phyloP scores from a whole-genome alignment of 768 basidiomycete species.

The Hypsizygus marmoreus region DNA sequence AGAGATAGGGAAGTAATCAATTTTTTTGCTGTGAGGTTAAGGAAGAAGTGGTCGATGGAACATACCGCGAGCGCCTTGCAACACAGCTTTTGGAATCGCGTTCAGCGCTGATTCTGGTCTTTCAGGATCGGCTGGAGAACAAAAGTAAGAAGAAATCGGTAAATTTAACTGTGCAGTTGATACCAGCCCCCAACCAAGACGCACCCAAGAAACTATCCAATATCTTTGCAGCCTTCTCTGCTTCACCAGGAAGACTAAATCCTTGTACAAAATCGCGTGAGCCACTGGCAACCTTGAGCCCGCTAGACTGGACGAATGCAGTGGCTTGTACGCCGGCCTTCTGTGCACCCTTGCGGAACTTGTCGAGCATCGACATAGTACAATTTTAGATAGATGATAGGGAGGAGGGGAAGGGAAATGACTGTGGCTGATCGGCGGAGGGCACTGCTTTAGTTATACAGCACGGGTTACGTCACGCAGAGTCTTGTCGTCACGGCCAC shows the following conservation, averaged over 20 bases:
- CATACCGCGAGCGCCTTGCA: conserved; percentile 85
- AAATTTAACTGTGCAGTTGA: too few species aligned
- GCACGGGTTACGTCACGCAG: too few species aligned
- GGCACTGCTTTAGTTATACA: too few species aligned
- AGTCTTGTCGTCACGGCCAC: too few species aligned
- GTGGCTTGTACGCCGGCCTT: conserved; percentile 83
- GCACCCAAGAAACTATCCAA: conserved; percentile 87
- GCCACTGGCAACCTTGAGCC: conserved; percentile 69
- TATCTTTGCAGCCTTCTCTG: conserved; percentile 92
- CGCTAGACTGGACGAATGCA: conserved; percentile 68
- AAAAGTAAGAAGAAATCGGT: conserved; percentile 12
- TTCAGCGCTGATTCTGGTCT: conserved; percentile 91
- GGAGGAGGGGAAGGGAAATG: not conserved
- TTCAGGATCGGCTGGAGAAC: conserved; percentile 73
- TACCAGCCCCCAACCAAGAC: too few species aligned
- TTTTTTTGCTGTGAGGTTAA: too few species aligned
- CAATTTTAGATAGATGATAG: not conserved
- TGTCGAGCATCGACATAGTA: conserved; percentile 64
- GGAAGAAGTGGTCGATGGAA: too few species aligned
- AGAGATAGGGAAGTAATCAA: not conserved
- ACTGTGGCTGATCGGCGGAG: not conserved
- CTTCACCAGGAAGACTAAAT: conserved; percentile 89
- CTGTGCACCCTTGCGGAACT: conserved; percentile 77
- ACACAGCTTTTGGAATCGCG: conserved; percentile 88
- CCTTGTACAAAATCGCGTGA: conserved; percentile 80